These are phyloP conservation scores for Sugiyamaella chiloensis DNA, from an alignment of 805 yeast genomes.

Conservation along the genomic window DNA sequence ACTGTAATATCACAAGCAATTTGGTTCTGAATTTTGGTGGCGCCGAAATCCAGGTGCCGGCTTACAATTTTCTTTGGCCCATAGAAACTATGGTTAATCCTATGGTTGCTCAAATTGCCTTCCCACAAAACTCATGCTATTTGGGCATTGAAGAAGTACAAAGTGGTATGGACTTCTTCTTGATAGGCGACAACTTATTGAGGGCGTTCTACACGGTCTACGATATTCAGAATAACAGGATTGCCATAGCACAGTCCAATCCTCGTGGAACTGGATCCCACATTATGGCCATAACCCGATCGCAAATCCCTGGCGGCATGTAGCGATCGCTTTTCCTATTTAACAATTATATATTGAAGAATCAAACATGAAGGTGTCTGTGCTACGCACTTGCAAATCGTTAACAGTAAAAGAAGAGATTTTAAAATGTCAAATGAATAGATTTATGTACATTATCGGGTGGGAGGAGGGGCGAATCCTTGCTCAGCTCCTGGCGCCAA, in stretches of 20 bases:
- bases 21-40: constrained; percentile 33
- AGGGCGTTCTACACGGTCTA: constrained; percentile 60
- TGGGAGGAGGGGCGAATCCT: constrained; percentile 30
- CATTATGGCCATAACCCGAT: constrained; percentile 17
- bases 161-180: constrained; percentile 34
- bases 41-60: constrained; percentile 29
- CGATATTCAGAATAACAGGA: constrained; percentile 53
- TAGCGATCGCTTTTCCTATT: no score
- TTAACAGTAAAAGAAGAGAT: no score
- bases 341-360: no score
- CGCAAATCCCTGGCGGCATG: constrained; percentile 17
- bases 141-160: constrained; percentile 34
- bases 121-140: constrained; percentile 38
- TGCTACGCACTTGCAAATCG: no score
- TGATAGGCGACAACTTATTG: constrained; percentile 63
- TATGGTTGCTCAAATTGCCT: constrained; percentile 28
- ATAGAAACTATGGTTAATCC: constrained; percentile 31
- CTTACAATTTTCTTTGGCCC: constrained; percentile 37
- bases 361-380: no score
- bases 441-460: not conserved
- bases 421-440: no score
- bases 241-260: constrained; percentile 51
- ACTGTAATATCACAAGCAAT: constrained; percentile 34
- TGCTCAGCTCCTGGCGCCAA: constrained; percentile 38
- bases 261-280: constrained; percentile 18